Conservation (phyloP, 352 stramenopile species). For the Pythium aristosporum region DNA sequence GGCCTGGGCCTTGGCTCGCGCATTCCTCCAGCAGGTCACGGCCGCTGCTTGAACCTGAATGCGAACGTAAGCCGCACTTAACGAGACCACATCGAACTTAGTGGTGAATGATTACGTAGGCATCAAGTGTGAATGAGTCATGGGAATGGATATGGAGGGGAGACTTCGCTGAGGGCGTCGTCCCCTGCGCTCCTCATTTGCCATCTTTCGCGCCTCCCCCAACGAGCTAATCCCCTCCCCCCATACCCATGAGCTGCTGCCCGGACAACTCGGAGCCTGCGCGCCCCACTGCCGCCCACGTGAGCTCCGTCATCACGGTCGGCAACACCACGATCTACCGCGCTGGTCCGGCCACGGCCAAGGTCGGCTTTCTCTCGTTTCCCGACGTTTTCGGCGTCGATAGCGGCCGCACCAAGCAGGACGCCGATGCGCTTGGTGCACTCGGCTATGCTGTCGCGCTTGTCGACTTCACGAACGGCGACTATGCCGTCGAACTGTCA, state of each 20-base stretch:
- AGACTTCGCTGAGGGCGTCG: too few species aligned
- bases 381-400: constrained; percentile 80
- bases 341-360: constrained; percentile 52
- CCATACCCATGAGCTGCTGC: constrained; percentile 52
- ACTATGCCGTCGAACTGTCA: constrained; percentile 46
- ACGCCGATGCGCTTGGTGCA: constrained; percentile 70
- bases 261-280: constrained; percentile 31
- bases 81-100: too few species aligned
- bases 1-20: constrained; percentile 33
- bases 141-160: too few species aligned
- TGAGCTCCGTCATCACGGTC: constrained; percentile 29
- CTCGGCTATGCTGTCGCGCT: constrained; percentile 76
- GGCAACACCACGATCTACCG: constrained; percentile 65
- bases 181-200: too few species aligned
- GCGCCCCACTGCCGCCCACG: constrained; percentile 11
- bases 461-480: constrained; percentile 60
- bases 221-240: background rate
- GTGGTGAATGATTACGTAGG: too few species aligned
- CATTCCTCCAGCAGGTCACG: constrained; percentile 16
- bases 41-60: background rate
- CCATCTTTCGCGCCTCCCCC: too few species aligned
- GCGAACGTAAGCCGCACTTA: too few species aligned
- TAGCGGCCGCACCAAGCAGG: constrained; percentile 76
- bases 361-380: constrained; percentile 67
- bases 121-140: too few species aligned